Evolutionary conservation across 2,329 filamentous ascomycete species (phyloP).

Genomic region (Cordyceps tenuipes): DNA sequence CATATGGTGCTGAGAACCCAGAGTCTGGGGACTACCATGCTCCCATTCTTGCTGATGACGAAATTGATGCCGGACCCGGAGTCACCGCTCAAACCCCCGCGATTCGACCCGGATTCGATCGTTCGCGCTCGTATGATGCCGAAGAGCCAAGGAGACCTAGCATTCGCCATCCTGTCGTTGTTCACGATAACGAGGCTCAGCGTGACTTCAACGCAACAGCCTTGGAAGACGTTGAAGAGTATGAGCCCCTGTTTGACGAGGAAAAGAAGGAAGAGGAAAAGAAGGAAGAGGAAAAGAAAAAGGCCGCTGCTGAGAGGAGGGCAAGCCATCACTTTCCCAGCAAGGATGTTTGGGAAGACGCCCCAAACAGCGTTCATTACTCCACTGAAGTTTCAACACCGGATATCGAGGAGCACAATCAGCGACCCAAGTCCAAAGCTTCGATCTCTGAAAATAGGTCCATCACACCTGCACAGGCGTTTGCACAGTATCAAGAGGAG

Average conservation of each 20-base stretch:
- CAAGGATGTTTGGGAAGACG: constrained; percentile 95
- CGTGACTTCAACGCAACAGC: constrained; percentile 55
- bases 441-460: constrained; percentile 25
- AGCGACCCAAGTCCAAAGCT: constrained; percentile 24
- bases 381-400: constrained; percentile 79
- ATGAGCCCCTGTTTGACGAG: constrained; percentile 88
- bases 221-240: constrained; percentile 83
- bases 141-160: constrained; percentile 54
- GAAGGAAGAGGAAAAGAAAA: constrained; percentile 33
- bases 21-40: constrained; percentile 57
- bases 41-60: constrained; percentile 83
- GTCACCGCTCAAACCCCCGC: constrained; percentile 68
- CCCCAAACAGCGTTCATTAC: constrained; percentile 73
- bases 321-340: constrained; percentile 74
- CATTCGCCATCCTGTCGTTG: constrained; percentile 53
- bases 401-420: constrained; percentile 36
- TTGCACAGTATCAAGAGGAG: constrained; percentile 58
- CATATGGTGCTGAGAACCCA: constrained; percentile 32
- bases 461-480: constrained; percentile 54
- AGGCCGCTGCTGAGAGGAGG: constrained; percentile 37
- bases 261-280: constrained; percentile 49
- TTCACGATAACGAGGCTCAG: constrained; percentile 46
- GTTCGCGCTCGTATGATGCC: constrained; percentile 34
- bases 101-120: constrained; percentile 50
- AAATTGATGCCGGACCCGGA: constrained; percentile 66